These are phyloP conservation scores for Sclerotinia borealis DNA, from an alignment of 2,329 filamentous ascomycete genomes.

Conservation along the genomic window DNA sequence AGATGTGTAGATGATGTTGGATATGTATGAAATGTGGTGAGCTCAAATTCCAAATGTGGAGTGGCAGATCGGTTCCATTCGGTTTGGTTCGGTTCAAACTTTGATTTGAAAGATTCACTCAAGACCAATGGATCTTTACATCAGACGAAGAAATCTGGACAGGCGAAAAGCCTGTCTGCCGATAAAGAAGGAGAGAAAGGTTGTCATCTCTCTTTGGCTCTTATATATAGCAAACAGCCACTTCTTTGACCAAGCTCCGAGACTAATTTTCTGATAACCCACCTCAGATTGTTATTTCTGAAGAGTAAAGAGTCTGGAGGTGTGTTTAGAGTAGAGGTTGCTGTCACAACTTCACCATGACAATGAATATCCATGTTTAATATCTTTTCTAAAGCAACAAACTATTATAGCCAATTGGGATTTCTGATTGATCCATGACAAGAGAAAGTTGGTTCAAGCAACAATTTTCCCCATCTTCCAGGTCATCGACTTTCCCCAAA, in stretches of 20 bases:
- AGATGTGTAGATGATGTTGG: neutral
- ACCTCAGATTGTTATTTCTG: neutral
- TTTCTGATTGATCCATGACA: neutral
- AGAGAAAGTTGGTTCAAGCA: fast-evolving
- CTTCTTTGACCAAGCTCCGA: neutral
- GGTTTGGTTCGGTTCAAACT: neutral
- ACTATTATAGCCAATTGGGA: neutral
- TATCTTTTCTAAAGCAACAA: neutral
- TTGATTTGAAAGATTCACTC: neutral
- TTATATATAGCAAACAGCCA: neutral
- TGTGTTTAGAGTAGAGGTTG: neutral
- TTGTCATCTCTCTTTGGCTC: neutral
- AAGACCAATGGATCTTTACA: neutral
- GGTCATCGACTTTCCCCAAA: neutral
- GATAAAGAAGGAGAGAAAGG: neutral
- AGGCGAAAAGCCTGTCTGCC: neutral
- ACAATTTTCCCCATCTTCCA: neutral
- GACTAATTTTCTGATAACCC: neutral
- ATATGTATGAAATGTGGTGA: fast-evolving
- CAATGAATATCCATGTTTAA: neutral
- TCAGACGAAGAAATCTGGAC: neutral
- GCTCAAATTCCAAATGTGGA: neutral
- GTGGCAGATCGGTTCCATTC: fast-evolving
- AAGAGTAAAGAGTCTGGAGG: neutral
- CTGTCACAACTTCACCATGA: neutral